A percentile compares a stretch with the other conserved stretches of the same genome.
phyloP scores from a whole-genome alignment of 2,329 filamentous ascomycete species.

The Aspergillus fijiensis region DNA sequence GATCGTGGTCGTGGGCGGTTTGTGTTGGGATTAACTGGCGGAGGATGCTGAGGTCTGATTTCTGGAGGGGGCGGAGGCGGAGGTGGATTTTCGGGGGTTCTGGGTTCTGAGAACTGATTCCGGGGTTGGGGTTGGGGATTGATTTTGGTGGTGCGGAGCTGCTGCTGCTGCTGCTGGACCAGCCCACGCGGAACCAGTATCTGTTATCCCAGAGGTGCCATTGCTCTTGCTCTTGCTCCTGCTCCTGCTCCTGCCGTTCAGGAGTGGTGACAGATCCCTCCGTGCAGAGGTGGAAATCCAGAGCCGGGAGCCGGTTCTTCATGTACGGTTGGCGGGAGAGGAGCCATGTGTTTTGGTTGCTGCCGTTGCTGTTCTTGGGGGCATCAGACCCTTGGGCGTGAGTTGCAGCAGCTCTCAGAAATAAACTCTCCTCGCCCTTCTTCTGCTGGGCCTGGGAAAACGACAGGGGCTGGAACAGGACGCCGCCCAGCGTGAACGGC shows the following conservation, averaged over 20 bases:
- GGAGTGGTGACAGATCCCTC: no score
- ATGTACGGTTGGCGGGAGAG: constrained; percentile 41
- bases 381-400: no score
- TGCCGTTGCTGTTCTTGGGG: background rate
- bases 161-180: constrained; percentile 21
- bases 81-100: no score
- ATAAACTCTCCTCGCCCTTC: no score
- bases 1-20: background rate
- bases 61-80: constrained; percentile 41
- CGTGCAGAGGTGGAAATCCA: constrained; percentile 10
- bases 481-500: constrained; percentile 52
- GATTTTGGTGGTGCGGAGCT: background rate
- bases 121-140: background rate
- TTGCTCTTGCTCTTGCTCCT: background rate
- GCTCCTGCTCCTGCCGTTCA: no score
- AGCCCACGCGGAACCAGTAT: constrained; percentile 53
- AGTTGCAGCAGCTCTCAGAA: no score
- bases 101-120: no score
- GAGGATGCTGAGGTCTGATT: constrained; percentile 24
- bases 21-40: background rate
- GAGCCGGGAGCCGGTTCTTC: constrained; percentile 25
- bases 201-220: constrained; percentile 55
- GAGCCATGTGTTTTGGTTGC: constrained; percentile 34
- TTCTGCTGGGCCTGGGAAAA: constrained; percentile 4
- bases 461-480: constrained; percentile 47